Base-by-base conservation (phyloP, 495 filamentous ascomycete species). In the Trypethelium eluteriae region DNA sequence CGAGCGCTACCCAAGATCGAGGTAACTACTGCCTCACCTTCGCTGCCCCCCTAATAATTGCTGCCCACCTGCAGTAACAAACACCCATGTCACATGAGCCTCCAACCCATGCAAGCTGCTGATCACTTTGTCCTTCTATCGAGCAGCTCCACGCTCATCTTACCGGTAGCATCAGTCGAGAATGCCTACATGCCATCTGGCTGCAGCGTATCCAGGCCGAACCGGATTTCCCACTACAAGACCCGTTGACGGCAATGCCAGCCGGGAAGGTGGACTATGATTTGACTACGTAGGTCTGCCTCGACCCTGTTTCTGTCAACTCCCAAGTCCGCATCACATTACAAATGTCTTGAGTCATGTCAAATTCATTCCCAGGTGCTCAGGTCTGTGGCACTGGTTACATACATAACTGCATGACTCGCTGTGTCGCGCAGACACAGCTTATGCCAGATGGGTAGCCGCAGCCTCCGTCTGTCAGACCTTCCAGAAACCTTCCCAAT, bases 121-220 rank as follows among this genome's bases (percentile, higher is more conserved):
- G 39, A 63, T 39, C 25, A n/a, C 25, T 38, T 66, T n/a, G 38
- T 57, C 12, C n/a, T 38, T 14, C 36, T 59, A 18, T 36, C 34
- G 7, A 14, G 14, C 71, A 93, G 87, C 82, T 96, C 18, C 91
- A 96, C 69, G 91, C 91, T 66, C 91, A 94, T 76, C 83, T 96
- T 39, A 89, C 84, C 53, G 90, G 91, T 57, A 91, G 88, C 74
- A 92, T 94, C 76, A 88, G 85, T 73, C 84, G 85, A 14, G 75
- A 87, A 77, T 88, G 84, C 64, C 84, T 94, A 1, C 88, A 93
- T 72, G 84, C 90, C 49, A 84, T 94, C 70, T 96, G 90, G 88
- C 62, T 76, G 47, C 72, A 74, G 59, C 88, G 86, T 74, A 85
- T 83, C 62, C 76, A 75, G 5, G 63, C 67, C 10, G 71, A 85